A percentile compares a stretch with the other conserved stretches of the same genome.
phyloP scores from a whole-genome alignment of 139 green algal species.

The Tetradesmus lagerheimii region DNA sequence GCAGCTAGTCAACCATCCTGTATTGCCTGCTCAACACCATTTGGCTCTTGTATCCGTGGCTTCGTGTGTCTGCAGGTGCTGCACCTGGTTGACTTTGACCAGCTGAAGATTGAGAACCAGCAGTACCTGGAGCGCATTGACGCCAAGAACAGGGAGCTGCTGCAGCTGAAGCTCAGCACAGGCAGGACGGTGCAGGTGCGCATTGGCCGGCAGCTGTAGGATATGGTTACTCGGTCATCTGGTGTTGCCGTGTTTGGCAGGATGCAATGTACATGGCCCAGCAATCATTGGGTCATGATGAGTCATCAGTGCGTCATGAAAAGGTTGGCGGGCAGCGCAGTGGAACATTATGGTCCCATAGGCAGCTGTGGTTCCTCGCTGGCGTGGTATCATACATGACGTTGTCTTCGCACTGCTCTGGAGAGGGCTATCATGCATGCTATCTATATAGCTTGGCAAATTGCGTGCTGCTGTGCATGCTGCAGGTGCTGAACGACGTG shows the following conservation, averaged over 20 bases:
- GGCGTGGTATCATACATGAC: too few relatives aligned
- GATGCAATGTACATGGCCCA: too few relatives aligned
- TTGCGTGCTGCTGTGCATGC: neutral
- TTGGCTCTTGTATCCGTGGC: neutral
- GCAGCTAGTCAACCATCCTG: neutral
- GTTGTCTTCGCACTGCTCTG: too few relatives aligned
- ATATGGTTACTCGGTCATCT: too few relatives aligned
- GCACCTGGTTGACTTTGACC: slow-evolving; percentile 90
- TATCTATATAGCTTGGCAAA: neutral
- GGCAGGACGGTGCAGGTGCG: slow-evolving; percentile 78
- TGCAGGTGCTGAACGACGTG: slow-evolving; percentile 81
- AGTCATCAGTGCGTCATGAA: too few relatives aligned
- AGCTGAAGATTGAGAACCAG: slow-evolving; percentile 95
- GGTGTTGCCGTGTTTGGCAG: too few relatives aligned
- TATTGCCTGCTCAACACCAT: too few relatives aligned
- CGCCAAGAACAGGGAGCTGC: slow-evolving; percentile 87
- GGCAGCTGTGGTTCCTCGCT: too few relatives aligned
- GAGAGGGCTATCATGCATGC: too few relatives aligned
- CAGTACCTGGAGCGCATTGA: slow-evolving; percentile 90
- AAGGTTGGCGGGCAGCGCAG: too few relatives aligned
- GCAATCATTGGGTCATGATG: too few relatives aligned
- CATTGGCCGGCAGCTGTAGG: neutral
- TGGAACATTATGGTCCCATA: too few relatives aligned
- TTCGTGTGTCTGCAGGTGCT: slow-evolving; percentile 59
- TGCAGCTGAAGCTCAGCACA: slow-evolving; percentile 85